Conservation (phyloP, 371 early-diverging fungal species). For the Choanephora cucurbitarum region DNA sequence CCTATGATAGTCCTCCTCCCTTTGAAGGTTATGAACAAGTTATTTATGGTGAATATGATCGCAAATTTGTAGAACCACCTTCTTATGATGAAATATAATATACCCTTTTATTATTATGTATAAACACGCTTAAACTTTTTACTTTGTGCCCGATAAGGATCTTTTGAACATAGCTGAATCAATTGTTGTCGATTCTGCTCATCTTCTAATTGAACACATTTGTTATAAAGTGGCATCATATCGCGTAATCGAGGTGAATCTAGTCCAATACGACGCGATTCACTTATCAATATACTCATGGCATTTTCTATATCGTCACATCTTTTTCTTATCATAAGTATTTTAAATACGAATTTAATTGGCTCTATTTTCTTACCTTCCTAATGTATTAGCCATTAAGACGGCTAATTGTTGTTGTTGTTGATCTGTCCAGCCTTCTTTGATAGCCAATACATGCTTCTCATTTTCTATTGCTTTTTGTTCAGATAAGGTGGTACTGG, state of each 20-base stretch:
- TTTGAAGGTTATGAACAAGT: conserved; percentile 11
- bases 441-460: conserved; percentile 13
- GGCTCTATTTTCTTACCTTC: no score
- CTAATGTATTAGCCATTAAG: conserved; percentile 47
- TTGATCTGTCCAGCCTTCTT: conserved; percentile 42
- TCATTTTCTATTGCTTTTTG: conserved; percentile 19
- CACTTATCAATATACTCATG: conserved; percentile 30
- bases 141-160: neutral
- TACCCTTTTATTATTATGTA: no score
- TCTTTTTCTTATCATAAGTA: no score
- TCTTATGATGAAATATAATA: conserved; percentile 4
- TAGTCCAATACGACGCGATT: conserved; percentile 24
- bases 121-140: no score
- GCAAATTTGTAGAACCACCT: conserved; percentile 18
- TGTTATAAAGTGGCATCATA: conserved; percentile 52
- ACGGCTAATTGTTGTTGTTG: conserved; percentile 37
- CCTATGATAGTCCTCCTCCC: conserved; percentile 22
- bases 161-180: conserved; percentile 37
- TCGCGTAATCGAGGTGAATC: conserved; percentile 44
- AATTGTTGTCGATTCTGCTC: conserved; percentile 41
- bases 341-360: no score
- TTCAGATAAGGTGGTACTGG: conserved; percentile 8
- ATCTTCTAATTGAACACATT: conserved; percentile 59
- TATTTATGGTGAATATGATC: conserved; percentile 20
- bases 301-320: conserved; percentile 35